Conservation (phyloP, 768 basidiomycete genomes). For the Nidularia pulvinata region DNA sequence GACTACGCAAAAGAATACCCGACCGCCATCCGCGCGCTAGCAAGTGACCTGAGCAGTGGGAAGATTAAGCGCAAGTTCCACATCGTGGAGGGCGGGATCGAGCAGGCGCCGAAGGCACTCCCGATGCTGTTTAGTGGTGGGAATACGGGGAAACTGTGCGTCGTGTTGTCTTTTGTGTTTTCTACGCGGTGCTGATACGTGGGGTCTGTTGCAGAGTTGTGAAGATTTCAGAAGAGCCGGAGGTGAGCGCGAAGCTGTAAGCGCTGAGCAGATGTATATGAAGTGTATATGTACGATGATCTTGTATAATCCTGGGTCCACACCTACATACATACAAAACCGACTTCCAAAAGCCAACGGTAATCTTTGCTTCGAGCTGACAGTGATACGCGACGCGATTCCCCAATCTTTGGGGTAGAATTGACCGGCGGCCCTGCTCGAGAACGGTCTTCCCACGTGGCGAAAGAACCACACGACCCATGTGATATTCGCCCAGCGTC, state of each 20-base stretch:
- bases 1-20: slow-evolving; percentile 71
- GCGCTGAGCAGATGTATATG: background rate
- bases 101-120: slow-evolving; percentile 71
- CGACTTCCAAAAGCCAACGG: too few relatives aligned
- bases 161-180: slow-evolving; percentile 3
- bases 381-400: too few relatives aligned
- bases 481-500: too few relatives aligned
- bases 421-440: too few relatives aligned
- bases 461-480: too few relatives aligned
- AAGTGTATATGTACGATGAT: background rate
- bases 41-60: slow-evolving; percentile 58
- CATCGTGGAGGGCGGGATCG: slow-evolving; percentile 68
- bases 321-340: too few relatives aligned
- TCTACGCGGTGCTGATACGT: slow-evolving; percentile 3
- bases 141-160: slow-evolving; percentile 78
- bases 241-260: slow-evolving; percentile 17
- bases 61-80: slow-evolving; percentile 83
- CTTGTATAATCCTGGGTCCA: too few relatives aligned
- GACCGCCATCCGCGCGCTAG: slow-evolving; percentile 56
- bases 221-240: slow-evolving; percentile 47
- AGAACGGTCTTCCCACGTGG: too few relatives aligned
- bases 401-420: too few relatives aligned
- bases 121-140: slow-evolving; percentile 73
- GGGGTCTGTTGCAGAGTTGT: slow-evolving; percentile 43
- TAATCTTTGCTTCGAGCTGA: too few relatives aligned